These are phyloP conservation scores for Brassica juncea DNA, from an alignment of 345 rosid species.

Conservation along the genomic window DNA sequence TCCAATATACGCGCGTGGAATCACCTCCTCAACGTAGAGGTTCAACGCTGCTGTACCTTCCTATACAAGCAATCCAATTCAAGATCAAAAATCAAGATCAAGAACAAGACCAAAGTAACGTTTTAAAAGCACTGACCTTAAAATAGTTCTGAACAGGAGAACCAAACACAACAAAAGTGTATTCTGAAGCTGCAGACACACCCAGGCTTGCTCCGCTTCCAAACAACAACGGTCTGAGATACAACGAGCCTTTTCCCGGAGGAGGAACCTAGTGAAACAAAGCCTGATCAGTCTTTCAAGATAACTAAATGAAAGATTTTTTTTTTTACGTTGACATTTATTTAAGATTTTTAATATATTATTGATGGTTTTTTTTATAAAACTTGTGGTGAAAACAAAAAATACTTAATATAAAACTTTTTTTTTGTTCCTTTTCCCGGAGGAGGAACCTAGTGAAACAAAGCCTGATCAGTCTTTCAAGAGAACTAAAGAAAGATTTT, in stretches of 20 bases:
- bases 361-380: too few relatives aligned
- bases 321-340: not conserved
- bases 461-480: not conserved
- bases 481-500: not conserved
- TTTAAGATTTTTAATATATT: too few relatives aligned
- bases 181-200: constrained; percentile 74
- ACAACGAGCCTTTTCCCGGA: constrained; percentile 73
- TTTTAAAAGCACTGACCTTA: constrained; percentile 47
- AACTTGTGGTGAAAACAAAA: too few relatives aligned
- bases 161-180: constrained; percentile 64
- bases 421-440: constrained; percentile 56
- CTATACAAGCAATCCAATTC: constrained; percentile 40
- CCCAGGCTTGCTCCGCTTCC: constrained; percentile 80
- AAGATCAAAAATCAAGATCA: not conserved
- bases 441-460: constrained; percentile 67
- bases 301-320: not conserved
- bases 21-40: constrained; percentile 60
- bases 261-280: constrained; percentile 66
- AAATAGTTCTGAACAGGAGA: constrained; percentile 86
- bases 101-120: not conserved
- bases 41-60: constrained; percentile 60
- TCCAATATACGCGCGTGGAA: constrained; percentile 60
- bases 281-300: not conserved
- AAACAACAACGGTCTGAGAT: constrained; percentile 76
- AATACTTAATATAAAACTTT: too few relatives aligned